Conservation (phyloP, 2,329 filamentous ascomycete genomes). For the Incumbomyces delicatus region DNA sequence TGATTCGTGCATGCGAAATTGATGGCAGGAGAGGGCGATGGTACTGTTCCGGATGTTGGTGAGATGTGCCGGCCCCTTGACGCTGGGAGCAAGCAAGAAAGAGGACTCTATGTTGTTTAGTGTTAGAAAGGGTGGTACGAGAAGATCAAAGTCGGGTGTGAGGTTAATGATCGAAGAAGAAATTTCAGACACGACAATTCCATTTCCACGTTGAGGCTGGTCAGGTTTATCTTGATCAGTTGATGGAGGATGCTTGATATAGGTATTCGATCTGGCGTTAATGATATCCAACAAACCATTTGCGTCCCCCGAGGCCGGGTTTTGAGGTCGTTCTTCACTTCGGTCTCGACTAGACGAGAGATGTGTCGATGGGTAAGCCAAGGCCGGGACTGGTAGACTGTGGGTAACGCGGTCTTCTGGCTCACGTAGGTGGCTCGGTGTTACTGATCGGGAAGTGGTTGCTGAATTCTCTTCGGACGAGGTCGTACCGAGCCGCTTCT, state of each 20-base stretch:
- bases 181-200: constrained; percentile 17
- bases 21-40: constrained; percentile 64
- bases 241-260: constrained; percentile 12
- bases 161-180: constrained; percentile 58
- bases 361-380: neutral
- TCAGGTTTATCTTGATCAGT: constrained; percentile 47
- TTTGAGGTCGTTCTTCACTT: neutral
- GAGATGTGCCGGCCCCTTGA: constrained; percentile 73
- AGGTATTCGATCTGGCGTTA: neutral
- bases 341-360: neutral
- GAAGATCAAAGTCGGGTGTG: constrained; percentile 63
- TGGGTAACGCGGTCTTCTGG: neutral
- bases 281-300: neutral
- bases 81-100: constrained; percentile 67
- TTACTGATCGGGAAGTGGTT: constrained; percentile 4
- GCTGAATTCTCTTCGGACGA: constrained; percentile 24
- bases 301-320: neutral
- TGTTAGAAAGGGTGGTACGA: constrained; percentile 56
- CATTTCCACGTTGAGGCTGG: constrained; percentile 35
- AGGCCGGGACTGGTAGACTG: neutral
- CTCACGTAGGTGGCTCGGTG: constrained; percentile 12
- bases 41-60: constrained; percentile 63
- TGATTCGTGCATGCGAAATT: constrained; percentile 88
- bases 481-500: constrained; percentile 43
- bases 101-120: constrained; percentile 61